Percentiles rank a stretch among this genome's conserved stretches.
Conservation (phyloP, 495 filamentous ascomycete species). For the Ascobolus immersus region DNA sequence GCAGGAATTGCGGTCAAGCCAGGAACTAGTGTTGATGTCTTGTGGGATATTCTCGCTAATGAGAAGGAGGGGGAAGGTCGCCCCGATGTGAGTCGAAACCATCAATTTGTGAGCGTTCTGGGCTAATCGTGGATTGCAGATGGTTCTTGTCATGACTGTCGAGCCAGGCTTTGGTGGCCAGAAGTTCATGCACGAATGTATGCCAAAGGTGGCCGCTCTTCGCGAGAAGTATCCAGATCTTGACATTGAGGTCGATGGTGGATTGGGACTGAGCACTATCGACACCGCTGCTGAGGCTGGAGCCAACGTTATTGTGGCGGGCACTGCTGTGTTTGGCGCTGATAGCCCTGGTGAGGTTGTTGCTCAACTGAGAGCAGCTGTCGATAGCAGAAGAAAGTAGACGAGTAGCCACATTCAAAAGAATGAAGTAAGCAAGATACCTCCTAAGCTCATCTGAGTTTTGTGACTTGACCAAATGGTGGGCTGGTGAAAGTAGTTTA, state of each 20-base stretch:
- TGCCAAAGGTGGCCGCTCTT: slow-evolving; percentile 75
- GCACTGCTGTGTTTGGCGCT: slow-evolving; percentile 89
- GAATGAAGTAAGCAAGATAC: too few species aligned
- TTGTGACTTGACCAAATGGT: too few species aligned
- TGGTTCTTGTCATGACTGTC: slow-evolving; percentile 97
- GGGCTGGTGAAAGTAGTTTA: too few species aligned
- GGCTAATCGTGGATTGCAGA: slow-evolving; percentile 27
- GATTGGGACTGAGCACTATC: slow-evolving; percentile 64
- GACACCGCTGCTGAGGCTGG: slow-evolving; percentile 87
- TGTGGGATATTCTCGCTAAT: slow-evolving; percentile 67
- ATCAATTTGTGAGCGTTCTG: neutral
- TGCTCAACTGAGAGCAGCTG: slow-evolving; percentile 44
- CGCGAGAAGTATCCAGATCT: slow-evolving; percentile 64
- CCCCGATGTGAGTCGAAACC: slow-evolving; percentile 49
- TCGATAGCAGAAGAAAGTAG: slow-evolving; percentile 31
- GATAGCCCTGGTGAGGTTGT: slow-evolving; percentile 71
- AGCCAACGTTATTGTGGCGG: slow-evolving; percentile 93
- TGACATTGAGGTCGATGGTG: slow-evolving; percentile 94
- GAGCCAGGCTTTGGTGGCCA: slow-evolving; percentile 94
- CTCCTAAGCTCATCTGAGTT: too few species aligned
- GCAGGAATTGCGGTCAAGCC: slow-evolving; percentile 94
- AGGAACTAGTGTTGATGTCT: slow-evolving; percentile 61
- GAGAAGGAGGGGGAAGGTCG: slow-evolving; percentile 41
- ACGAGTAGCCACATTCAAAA: too few species aligned
- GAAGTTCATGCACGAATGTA: slow-evolving; percentile 86